These are phyloP conservation scores for Talaromyces piceae DNA, from an alignment of 2,329 filamentous ascomycete species.

Conservation along the genomic window DNA sequence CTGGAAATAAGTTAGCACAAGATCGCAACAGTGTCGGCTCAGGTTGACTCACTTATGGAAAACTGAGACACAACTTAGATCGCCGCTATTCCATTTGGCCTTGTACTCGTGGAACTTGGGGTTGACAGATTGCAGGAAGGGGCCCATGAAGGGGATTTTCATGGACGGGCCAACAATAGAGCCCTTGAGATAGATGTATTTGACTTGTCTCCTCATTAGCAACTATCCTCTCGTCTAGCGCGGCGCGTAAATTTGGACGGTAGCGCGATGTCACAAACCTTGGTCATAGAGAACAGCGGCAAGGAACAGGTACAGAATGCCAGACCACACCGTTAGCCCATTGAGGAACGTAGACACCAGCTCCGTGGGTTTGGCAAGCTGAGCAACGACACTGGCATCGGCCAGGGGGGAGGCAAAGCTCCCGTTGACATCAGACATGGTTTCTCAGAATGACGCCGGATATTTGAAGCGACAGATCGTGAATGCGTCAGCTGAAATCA, in stretches of 20 bases:
- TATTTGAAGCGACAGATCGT: neutral
- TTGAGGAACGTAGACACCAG: slow-evolving; percentile 46
- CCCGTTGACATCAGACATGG: slow-evolving; percentile 50
- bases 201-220: slow-evolving; percentile 44
- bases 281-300: slow-evolving; percentile 80
- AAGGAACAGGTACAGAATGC: slow-evolving; percentile 63
- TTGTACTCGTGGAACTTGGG: slow-evolving; percentile 89
- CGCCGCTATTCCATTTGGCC: slow-evolving; percentile 84
- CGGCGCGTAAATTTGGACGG: neutral
- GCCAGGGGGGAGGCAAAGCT: slow-evolving; percentile 64
- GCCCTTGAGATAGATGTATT: slow-evolving; percentile 68
- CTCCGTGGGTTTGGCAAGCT: slow-evolving; percentile 40
- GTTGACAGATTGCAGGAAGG: slow-evolving; percentile 85
- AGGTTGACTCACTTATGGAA: slow-evolving; percentile 78
- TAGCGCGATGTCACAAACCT: slow-evolving; percentile 50
- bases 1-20: slow-evolving; percentile 38
- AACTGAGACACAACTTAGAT: slow-evolving; percentile 92
- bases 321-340: slow-evolving; percentile 56
- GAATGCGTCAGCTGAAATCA: neutral
- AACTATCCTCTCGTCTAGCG: neutral
- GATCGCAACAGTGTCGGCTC: neutral
- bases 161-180: slow-evolving; percentile 65
- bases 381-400: slow-evolving; percentile 52
- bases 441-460: slow-evolving; percentile 3
- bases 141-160: slow-evolving; percentile 87